A percentile compares a stretch with the other conserved stretches of the same genome.
These are phyloP conservation scores for Xerocomellus amylosporus DNA, from an alignment of 768 basidiomycete genomes.

Conservation along the genomic window DNA sequence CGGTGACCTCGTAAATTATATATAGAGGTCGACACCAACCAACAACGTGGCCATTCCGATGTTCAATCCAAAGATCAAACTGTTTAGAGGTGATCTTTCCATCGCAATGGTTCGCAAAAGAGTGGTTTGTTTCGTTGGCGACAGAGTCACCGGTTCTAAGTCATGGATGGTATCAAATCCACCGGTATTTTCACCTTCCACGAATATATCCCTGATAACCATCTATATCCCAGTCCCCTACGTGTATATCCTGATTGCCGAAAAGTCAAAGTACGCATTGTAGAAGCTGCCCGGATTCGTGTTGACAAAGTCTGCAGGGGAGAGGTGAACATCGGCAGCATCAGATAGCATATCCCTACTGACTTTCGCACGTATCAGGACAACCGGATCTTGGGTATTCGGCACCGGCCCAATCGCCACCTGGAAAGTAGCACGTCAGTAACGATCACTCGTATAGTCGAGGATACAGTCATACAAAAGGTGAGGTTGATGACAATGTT, in stretches of 20 bases:
- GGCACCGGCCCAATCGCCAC: conserved; percentile 58
- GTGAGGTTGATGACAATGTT: conserved; percentile 48
- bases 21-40: not conserved
- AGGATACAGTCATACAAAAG: conserved; percentile 47
- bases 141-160: not conserved
- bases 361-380: conserved; percentile 51
- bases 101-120: not conserved
- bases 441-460: not conserved
- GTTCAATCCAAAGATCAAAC: too few relatives aligned
- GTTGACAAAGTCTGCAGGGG: conserved; percentile 36
- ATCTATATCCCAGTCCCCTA: conserved; percentile 15
- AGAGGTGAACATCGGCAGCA: not conserved
- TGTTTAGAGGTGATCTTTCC: not conserved
- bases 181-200: not conserved
- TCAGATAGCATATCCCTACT: conserved; percentile 22
- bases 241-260: conserved; percentile 52
- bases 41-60: too few relatives aligned
- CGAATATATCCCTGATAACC: not conserved
- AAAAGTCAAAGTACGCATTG: conserved; percentile 72
- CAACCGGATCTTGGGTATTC: conserved; percentile 49
- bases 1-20: conserved; percentile 1
- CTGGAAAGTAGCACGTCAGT: conserved; percentile 27
- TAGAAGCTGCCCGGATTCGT: conserved; percentile 60
- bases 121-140: not conserved
- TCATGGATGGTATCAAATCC: conserved; percentile 9